Base-by-base conservation (phyloP, 257 asterid genomes). In the Petunia axillaris region DNA sequence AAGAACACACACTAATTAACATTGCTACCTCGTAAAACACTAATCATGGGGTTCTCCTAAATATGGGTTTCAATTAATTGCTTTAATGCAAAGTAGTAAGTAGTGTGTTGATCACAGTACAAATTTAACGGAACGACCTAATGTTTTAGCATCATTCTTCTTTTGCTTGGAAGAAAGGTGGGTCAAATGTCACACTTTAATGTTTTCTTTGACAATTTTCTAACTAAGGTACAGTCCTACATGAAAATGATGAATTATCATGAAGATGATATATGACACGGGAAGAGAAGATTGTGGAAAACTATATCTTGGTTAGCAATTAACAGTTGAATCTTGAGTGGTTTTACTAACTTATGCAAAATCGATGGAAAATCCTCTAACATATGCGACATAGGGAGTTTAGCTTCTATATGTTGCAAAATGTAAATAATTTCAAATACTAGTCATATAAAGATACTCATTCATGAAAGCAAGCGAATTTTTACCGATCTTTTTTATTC, bases 131-230 rank as follows among this genome's bases (percentile, higher is more conserved):
- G 46, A 50, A 50, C 78, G 43, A 77, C 59, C 77, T 14, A 54
- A 59, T 36, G 38, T 16, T 13, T 37, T 9, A 25, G 25, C 0
- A 8, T 79, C 77, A 64, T 53, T 79, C 36, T 25, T 83, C 39
- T 43, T 53, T 80, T 75, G 79, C 79, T 76, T 38, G 68, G 60
- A 60, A 77, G 63, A 80, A 80, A 76, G 81, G 79, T 43, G 64
- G 82, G 75, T 75, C 62, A 81, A 79, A 57, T 25, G 78, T 73
- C 63, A 50, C 78, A 50, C 36, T 73, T 44, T 36, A 10, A 4
- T 58, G 6, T 14, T 62, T 8, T 3, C 36, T 62, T 35, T 8
- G 7, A 36, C 4, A 35, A 48, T 35, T 48, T 73, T 73, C 35
- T 73, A 73, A 36, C 53, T 25, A 50, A 46, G 63, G 62, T 52